Evolutionary conservation across 805 yeast species (phyloP), one percentile per base, ranked within the genome.

Genomic region (Cephaloascus fragrans): DNA sequence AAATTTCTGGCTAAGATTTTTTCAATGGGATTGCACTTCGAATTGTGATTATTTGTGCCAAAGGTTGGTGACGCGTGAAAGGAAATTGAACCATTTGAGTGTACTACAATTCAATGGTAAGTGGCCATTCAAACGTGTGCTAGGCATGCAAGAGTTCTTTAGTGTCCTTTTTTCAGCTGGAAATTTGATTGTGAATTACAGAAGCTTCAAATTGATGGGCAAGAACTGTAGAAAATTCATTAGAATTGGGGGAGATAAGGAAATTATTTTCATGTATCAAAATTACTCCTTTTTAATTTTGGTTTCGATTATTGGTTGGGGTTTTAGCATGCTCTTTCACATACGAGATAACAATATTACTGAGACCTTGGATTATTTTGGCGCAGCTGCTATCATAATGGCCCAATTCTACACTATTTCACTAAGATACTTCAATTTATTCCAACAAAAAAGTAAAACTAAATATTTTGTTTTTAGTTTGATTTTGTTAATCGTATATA

Each of bases 111-210:
- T 86, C 61, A 96, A 93, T 57, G 98, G 98, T 0, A 93, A 93
- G 62, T 93, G 98, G 98, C 97, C 97, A 2, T 93, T 93, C 51
- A 44, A 66, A 15, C 69, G 98, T 37, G 52, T 83, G 0, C 59
- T 71, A n/a, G 95, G 95, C 0, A 64, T 83, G 10, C 98, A 93
- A 57, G 98, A 93, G 55, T 62, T 87, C 0, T 84, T 80, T 18
- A 81, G 94, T 12, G 78, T 83, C 1, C 17, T 87, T 2, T 90
- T 93, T 56, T 83, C 95, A n/a, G n/a, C 63, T 12, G 69, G 67
- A 4, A 66, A 66, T 46, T 51, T 62, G 17, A 37, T 44, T 3
- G 67, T 64, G 15, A 53, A 55, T 39, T 47, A 31, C n/a, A 16
- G n/a, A 8, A 31, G n/a, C 18, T 31, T 31, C 8, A 6, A 6